Evolutionary conservation across 2,329 filamentous ascomycete species (phyloP), one percentile per base, ranked within the genome.

Genomic region (Pseudogymnoascus verrucosus): DNA sequence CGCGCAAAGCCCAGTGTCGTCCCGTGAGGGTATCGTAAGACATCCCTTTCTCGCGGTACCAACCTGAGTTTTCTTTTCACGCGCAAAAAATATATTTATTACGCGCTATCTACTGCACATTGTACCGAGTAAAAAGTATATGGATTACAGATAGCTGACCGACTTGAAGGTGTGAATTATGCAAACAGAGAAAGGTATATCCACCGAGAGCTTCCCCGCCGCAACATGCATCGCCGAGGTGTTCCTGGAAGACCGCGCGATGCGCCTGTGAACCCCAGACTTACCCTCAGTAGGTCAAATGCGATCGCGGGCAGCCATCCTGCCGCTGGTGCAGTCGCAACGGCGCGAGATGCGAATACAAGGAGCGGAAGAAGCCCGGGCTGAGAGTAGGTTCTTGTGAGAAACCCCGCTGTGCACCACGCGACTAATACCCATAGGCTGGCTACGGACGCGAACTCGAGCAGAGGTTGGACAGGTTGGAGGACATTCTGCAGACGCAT

Each of bases 171-270:
- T 88, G 90, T 72, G 90, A 93, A 76, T 81, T 89, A 61, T 91
- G 89, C 78, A 92, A 93, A 76, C 86, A 89, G 74, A 80, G 90
- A 78, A 93, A 93, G 80, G 89, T 91, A 76, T 63, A 76, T 63
- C n/a, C 14, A 19, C 14, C 39, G 7, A 10, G n/a, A 6, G 12
- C 36, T 37, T 34, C 36, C 39, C 14, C 39, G n/a, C 39, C 19
- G 39, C n/a, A 40, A 16, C n/a, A 40, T 40, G 39, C 39, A 40
- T 40, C 39, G 39, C 62, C 39, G n/a, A n/a, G 54, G 14, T 8
- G 14, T 12, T 19, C 21, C 26, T 34, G 40, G 54, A 42, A 40
- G 39, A 40, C 39, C 39, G 39, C 39, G 39, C 39, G 6, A 40
- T 40, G 39, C n/a, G 39, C 39, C n/a, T 19, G 39, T 40, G 39